These are phyloP conservation scores for Lasiosphaeria hispida DNA, from an alignment of 495 filamentous ascomycete genomes.

Conservation along the genomic window DNA sequence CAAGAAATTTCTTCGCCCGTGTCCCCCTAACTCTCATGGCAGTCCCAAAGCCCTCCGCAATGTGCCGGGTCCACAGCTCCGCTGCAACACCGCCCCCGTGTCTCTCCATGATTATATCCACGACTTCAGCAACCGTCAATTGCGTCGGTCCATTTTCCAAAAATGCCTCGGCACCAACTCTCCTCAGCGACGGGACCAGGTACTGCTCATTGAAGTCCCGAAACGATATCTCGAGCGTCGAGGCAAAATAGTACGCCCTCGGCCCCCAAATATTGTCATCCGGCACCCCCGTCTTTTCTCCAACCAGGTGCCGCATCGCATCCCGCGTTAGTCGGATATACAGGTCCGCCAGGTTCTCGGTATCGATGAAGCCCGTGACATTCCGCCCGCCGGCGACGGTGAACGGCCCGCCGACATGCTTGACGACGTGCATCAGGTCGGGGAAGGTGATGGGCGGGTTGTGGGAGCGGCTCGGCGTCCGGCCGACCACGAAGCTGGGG, in stretches of 20 bases:
- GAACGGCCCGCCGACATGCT: not conserved
- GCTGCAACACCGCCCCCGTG: not conserved
- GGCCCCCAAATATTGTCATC: conserved; percentile 10
- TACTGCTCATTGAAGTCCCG: conserved; percentile 3
- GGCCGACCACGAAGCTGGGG: conserved; percentile 15
- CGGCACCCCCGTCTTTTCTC: not conserved
- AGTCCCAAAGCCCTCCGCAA: conserved; percentile 19
- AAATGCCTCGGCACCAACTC: not conserved
- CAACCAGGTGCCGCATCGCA: not conserved
- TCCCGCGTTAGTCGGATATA: conserved; percentile 10
- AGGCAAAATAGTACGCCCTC: conserved; percentile 12
- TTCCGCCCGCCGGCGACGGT: conserved; percentile 9
- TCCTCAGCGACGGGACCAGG: conserved; percentile 4
- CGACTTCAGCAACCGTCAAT: not conserved
- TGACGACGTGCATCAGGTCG: conserved; percentile 6
- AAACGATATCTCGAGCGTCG: conserved; percentile 5
- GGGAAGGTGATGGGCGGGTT: conserved; percentile 13
- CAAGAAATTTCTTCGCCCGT: conserved; percentile 3
- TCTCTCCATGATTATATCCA: conserved; percentile 1
- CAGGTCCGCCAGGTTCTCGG: conserved; percentile 8
- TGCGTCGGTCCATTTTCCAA: not conserved
- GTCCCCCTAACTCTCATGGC: conserved; percentile 7
- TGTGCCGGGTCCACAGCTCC: conserved; percentile 11
- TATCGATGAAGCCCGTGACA: conserved; percentile 13
- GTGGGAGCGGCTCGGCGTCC: conserved; percentile 4